Evolutionary conservation across 257 asterid genomes (phyloP).

Genomic region (Scutellaria minor): DNA sequence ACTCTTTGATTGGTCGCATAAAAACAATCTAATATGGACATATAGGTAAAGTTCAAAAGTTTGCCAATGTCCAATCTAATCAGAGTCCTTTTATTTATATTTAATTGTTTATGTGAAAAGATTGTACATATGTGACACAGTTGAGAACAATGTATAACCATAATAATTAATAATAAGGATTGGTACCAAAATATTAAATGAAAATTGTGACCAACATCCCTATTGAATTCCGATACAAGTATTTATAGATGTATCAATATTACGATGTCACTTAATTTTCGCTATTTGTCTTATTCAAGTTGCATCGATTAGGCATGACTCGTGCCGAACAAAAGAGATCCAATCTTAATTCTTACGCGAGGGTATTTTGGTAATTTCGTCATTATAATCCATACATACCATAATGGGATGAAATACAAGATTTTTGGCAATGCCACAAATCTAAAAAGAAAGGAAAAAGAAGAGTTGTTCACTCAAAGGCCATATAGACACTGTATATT

Average conservation of each 20-base stretch:
- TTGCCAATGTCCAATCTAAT: constrained; percentile 25
- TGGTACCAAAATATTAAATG: not conserved
- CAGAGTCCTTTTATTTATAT: not conserved
- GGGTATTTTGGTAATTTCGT: not conserved
- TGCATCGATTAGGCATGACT: not conserved
- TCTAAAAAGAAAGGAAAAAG: not conserved
- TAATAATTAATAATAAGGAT: not conserved
- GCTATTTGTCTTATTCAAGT: not conserved
- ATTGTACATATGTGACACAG: not conserved
- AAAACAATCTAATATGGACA: constrained; percentile 32
- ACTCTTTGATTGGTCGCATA: not conserved
- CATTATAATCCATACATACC: no score
- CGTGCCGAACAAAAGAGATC: not conserved
- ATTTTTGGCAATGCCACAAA: not conserved
- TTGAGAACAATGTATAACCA: not conserved
- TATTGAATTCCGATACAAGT: not conserved
- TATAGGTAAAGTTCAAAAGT: constrained; percentile 16
- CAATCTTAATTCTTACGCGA: not conserved
- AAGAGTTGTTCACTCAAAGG: constrained; percentile 2
- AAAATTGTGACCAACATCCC: not conserved
- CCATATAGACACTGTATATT: not conserved
- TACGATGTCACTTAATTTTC: not conserved
- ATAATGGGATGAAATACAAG: not conserved
- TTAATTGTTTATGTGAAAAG: not conserved
- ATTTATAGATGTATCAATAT: not conserved